Base-by-base conservation (phyloP, 768 basidiomycete genomes). In the Chiua virens region DNA sequence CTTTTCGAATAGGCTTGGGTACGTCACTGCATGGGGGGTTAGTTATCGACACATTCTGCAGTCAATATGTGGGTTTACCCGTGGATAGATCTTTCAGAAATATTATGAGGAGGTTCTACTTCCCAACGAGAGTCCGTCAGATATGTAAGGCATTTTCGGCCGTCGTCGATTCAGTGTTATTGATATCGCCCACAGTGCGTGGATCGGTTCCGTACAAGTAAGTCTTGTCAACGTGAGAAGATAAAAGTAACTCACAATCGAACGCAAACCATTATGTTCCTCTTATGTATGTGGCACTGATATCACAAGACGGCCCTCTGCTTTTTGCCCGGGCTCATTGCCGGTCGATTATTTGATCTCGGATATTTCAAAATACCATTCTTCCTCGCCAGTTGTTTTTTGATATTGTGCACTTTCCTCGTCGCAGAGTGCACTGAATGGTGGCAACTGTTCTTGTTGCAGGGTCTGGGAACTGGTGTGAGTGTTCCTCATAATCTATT, bases 171-270 rank as follows among this genome's bases (percentile, higher is more conserved):
- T 13, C 22, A 20, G 20, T 9, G 27, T 17, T 7, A 34, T 21
- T 55, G 30, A 57, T 32, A 8, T n/a, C 14, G 8, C 52, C 45
- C n/a, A 21, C 53, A 89, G 87, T 40, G 80, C 87, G 38, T 91
- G 87, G 88, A 90, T 91, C 30, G 88, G 89, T 6, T 90, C 88
- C 1, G 70, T 84, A 21, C 87, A 89, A 72, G 87, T 82, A 41
- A 4, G 59, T 11, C 1, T 6, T 11, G 1, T 27, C 25, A 1
- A 4, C 5, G 7, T 41, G 23, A 46, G 5, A 3, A 36, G 6
- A 13, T 30, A 7, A 35, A 22, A 25, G 43, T 36, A 17, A 4
- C 42, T 39, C 39, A 41, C 42, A 23, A 37, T 46, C 10, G 8
- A 1, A 22, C 36, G 42, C 35, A 46, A n/a, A 18, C 14, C 5